Conservation (phyloP, 2,329 filamentous ascomycete species). For the Botrytis aclada region DNA sequence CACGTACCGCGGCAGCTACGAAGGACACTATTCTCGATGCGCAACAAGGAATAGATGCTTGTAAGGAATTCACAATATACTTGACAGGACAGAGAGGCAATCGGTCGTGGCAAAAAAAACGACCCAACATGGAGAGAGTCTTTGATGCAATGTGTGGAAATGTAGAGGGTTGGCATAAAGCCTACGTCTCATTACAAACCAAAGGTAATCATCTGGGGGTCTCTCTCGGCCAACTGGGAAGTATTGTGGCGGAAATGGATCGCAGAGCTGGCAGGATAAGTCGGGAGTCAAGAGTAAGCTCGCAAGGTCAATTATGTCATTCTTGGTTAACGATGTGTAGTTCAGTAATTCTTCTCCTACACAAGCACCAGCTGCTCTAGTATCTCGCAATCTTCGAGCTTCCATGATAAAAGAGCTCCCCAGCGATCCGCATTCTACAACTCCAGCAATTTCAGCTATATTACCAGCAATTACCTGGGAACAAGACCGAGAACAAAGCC, state of each 20-base stretch:
- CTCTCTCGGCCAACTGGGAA: constrained; percentile 67
- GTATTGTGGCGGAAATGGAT: constrained; percentile 82
- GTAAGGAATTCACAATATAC: constrained; percentile 73
- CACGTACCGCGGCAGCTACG: constrained; percentile 72
- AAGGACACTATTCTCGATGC: constrained; percentile 78
- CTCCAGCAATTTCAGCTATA: constrained; percentile 34
- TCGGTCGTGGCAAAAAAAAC: constrained; percentile 57
- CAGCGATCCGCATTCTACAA: constrained; percentile 32
- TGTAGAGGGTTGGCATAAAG: constrained; percentile 82
- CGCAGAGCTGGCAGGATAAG: constrained; percentile 80
- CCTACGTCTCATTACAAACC: constrained; percentile 71
- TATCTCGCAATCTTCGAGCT: constrained; percentile 29
- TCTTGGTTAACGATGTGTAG: constrained; percentile 20
- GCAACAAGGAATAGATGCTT: constrained; percentile 71
- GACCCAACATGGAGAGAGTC: constrained; percentile 65
- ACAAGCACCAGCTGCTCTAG: constrained; percentile 18
- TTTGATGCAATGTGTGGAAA: constrained; percentile 91
- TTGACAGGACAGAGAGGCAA: constrained; percentile 63
- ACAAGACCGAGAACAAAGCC: constrained; percentile 32
- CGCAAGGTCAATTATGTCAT: constrained; percentile 8
- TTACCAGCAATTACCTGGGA: constrained; percentile 35
- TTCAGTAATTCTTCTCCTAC: constrained; percentile 19
- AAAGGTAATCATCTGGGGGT: constrained; percentile 69
- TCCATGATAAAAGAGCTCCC: constrained; percentile 35
- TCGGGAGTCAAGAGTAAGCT: constrained; percentile 68